phyloP scores from a whole-genome alignment of 208 protist genomes.

The Trypanosoma mega region DNA sequence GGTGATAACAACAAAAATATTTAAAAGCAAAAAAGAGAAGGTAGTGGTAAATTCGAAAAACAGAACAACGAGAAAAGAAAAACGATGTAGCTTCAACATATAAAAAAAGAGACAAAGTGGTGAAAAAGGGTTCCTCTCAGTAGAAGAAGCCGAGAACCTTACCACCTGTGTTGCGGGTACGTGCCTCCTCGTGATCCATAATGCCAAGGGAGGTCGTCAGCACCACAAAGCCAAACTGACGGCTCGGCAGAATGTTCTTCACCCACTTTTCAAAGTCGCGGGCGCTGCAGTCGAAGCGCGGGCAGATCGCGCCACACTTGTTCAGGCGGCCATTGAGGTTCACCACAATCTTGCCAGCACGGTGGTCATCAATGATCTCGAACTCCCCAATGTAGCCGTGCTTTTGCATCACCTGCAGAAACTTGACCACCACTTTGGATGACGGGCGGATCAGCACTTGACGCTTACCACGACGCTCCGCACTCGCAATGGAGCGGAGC shows the following conservation, averaged over 20 bases:
- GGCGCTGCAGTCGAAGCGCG: constrained; percentile 97
- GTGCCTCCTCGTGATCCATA: constrained; percentile 99
- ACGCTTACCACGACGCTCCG: constrained; percentile 99
- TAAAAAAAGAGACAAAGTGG: no score
- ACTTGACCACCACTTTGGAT: constrained; percentile 99
- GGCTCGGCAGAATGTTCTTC: constrained; percentile 98
- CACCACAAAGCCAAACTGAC: constrained; percentile 99
- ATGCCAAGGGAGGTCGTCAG: constrained; percentile 99
- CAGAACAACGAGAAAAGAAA: no score
- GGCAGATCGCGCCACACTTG: constrained; percentile 99
- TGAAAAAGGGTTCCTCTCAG: constrained; percentile 57
- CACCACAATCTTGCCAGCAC: constrained; percentile 99
- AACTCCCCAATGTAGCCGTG: constrained; percentile 99
- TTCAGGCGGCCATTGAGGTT: constrained; percentile 99
- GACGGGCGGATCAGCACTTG: constrained; percentile 99
- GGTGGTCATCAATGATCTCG: constrained; percentile 99
- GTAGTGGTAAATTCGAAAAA: no score
- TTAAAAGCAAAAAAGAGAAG: no score
- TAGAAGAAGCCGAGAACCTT: constrained; percentile 99
- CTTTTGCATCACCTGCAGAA: constrained; percentile 99
- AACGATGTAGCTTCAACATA: no score
- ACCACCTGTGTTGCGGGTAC: constrained; percentile 98
- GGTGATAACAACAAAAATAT: no score
- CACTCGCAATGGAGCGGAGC: constrained; percentile 98
- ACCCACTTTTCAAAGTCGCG: constrained; percentile 99